Evolutionary conservation across 768 basidiomycete genomes (phyloP), one percentile per base, ranked within the genome.

Genomic region (Lactifluus rugatus): DNA sequence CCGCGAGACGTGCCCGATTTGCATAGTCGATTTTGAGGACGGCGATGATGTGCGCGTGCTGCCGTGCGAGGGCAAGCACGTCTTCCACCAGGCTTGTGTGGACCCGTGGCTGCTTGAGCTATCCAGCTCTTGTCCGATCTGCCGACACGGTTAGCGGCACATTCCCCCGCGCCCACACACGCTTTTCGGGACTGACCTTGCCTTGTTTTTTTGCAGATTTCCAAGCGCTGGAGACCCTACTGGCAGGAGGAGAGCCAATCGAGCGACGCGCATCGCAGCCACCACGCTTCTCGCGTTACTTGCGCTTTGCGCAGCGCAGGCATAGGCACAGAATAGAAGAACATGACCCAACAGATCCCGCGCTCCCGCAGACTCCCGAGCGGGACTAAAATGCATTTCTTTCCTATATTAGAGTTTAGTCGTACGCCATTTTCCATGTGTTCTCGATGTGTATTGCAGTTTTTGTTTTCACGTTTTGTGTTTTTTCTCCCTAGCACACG

Each of bases 41-140:
- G 94, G 93, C 1, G 94, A 97, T 66, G 90, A 95, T 69, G 72
- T 96, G 14, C 84, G 94, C 23, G 79, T 95, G 41, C 72, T 97
- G 48, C 94, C 93, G 1, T 97, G 94, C 70, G 89, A 93, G 67
- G 88, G 87, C 47, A 84, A 89, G 62, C 94, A 97, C 68, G 78
- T 81, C 58, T 98, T 95, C 74, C 94, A 98, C 66, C 84, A 87
- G 66, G 73, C 75, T 39, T 96, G 93, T 67, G 93, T 95, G 56
- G 93, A 95, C 71, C 90, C 87, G 34, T 95, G 94, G 94, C 73
- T 98, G 42, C 76, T 98, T 47, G 84, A 93, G 65, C 76, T 95
- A 26, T 93, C 93, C 1, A 85, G 85, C 57, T 87, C 89, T 32
- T 96, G 95, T 71, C 94, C 94, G 5, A 80, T 96, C 28, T 96